Conservation (phyloP, 1,284 basidiomycete genomes). For the Fomitopsis schrenkii region DNA sequence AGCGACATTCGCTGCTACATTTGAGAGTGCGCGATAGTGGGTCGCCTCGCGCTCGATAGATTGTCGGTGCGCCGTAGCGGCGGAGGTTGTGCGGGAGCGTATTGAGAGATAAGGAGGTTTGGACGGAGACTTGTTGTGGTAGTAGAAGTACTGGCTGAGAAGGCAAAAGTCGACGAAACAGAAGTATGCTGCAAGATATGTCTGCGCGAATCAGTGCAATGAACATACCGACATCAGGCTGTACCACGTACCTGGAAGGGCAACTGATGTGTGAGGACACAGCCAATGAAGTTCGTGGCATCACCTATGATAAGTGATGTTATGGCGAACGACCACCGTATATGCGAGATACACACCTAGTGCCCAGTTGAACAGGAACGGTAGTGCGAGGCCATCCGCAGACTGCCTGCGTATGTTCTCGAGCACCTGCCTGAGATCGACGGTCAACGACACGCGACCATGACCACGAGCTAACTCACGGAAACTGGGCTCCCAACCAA, state of each 20-base stretch:
- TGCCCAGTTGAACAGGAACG: conserved; percentile 89
- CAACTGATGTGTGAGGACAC: conserved; percentile 87
- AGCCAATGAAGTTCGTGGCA: conserved; percentile 85
- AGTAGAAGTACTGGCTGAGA: conserved; percentile 78
- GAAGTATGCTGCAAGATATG: conserved; percentile 86
- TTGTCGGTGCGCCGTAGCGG: conserved; percentile 34
- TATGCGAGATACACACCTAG: conserved; percentile 48
- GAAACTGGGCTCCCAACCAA: conserved; percentile 91
- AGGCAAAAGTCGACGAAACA: conserved; percentile 75
- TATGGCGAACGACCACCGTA: background rate
- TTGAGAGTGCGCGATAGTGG: conserved; percentile 65
- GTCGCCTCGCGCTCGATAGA: conserved; percentile 47
- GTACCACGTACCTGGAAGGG: conserved; percentile 78
- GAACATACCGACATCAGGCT: background rate
- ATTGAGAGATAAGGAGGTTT: conserved; percentile 32
- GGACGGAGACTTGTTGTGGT: conserved; percentile 34
- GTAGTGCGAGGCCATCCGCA: conserved; percentile 83
- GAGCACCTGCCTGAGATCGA: conserved; percentile 63
- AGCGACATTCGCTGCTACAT: conserved; percentile 64
- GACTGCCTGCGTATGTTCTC: conserved; percentile 75
- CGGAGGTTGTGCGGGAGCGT: conserved; percentile 40
- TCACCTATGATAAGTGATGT: conserved; percentile 64
- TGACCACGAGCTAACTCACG: conserved; percentile 52
- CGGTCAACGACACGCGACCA: conserved; percentile 3
- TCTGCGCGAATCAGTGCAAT: conserved; percentile 43